Evolutionary conservation across 495 filamentous ascomycete species (phyloP).

Genomic region (Hyaloscypha hepaticicola): DNA sequence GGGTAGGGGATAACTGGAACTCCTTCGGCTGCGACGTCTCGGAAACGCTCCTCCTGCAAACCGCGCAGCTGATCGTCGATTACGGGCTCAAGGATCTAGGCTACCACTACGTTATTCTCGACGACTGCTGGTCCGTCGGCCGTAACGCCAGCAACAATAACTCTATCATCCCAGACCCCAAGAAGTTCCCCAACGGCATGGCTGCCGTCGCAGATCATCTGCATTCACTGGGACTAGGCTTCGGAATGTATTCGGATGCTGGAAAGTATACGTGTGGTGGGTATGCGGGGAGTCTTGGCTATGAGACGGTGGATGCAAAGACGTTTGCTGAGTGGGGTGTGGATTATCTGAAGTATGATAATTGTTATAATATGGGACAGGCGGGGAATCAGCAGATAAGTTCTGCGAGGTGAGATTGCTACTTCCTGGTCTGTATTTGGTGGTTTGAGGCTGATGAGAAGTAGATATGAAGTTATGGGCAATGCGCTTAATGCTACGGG

Average conservation of each 20-base stretch:
- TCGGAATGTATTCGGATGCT: conserved; percentile 66
- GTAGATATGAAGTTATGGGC: conserved; percentile 58
- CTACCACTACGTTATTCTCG: conserved; percentile 64
- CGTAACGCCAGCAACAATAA: conserved; percentile 44
- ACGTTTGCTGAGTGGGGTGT: conserved; percentile 65
- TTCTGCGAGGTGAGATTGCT: conserved; percentile 31
- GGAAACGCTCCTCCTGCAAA: conserved; percentile 47
- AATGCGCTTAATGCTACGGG: conserved; percentile 55
- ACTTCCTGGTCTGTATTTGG: conserved; percentile 45
- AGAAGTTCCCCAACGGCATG: conserved; percentile 64
- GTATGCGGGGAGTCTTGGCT: conserved; percentile 60
- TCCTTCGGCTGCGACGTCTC: conserved; percentile 51
- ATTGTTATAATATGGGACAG: conserved; percentile 58
- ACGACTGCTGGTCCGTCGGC: conserved; percentile 66
- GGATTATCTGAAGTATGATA: conserved; percentile 75
- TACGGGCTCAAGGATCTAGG: conserved; percentile 59
- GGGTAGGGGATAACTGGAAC: conserved; percentile 50
- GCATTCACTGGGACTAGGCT: conserved; percentile 59
- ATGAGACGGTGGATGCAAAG: conserved; percentile 61
- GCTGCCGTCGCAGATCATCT: conserved; percentile 55
- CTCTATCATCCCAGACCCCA: conserved; percentile 53
- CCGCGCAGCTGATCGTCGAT: conserved; percentile 48
- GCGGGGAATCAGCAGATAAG: conserved; percentile 46
- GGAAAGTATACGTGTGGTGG: conserved; percentile 62
- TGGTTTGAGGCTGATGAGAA: conserved; percentile 19